Percentiles rank a stretch among this genome's conserved stretches.
These are phyloP conservation scores for Saccharomyces hybrid DNA, from an alignment of 1,139 yeast genomes.

Conservation along the genomic window DNA sequence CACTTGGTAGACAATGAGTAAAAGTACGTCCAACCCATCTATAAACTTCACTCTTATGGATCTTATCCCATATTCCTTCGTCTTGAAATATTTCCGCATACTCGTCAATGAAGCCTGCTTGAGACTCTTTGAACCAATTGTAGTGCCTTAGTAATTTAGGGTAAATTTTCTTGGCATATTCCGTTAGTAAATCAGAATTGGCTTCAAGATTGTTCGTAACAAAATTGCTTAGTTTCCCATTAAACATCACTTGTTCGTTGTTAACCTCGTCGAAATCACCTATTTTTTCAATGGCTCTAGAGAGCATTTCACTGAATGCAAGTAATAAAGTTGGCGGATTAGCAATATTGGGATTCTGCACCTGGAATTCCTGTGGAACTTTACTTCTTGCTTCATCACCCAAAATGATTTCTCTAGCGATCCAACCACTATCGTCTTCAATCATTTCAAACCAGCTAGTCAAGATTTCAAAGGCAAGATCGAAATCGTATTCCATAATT, in stretches of 20 bases:
- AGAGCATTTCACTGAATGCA: slow-evolving; percentile 61
- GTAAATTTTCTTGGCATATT: slow-evolving; percentile 59
- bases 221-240: slow-evolving; percentile 19
- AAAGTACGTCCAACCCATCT: slow-evolving; percentile 92
- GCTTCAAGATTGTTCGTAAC: slow-evolving; percentile 36
- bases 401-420: slow-evolving; percentile 88
- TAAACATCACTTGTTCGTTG: not conserved
- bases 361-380: slow-evolving; percentile 79
- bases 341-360: slow-evolving; percentile 84
- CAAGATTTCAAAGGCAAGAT: slow-evolving; percentile 69
- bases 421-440: slow-evolving; percentile 93
- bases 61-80: slow-evolving; percentile 12
- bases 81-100: slow-evolving; percentile 31
- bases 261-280: slow-evolving; percentile 9
- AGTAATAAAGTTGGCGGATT: slow-evolving; percentile 93
- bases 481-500: slow-evolving; percentile 73
- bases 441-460: slow-evolving; percentile 83
- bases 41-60: slow-evolving; percentile 61
- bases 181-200: slow-evolving; percentile 53
- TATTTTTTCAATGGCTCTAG: slow-evolving; percentile 34
- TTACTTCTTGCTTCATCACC: slow-evolving; percentile 87
- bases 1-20: slow-evolving; percentile 84
- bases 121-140: slow-evolving; percentile 80
- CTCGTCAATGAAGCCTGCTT: slow-evolving; percentile 65
- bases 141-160: slow-evolving; percentile 73